phyloP scores from a whole-genome alignment of 2,329 filamentous ascomycete species.

The Ascochyta viciae-villosae region DNA sequence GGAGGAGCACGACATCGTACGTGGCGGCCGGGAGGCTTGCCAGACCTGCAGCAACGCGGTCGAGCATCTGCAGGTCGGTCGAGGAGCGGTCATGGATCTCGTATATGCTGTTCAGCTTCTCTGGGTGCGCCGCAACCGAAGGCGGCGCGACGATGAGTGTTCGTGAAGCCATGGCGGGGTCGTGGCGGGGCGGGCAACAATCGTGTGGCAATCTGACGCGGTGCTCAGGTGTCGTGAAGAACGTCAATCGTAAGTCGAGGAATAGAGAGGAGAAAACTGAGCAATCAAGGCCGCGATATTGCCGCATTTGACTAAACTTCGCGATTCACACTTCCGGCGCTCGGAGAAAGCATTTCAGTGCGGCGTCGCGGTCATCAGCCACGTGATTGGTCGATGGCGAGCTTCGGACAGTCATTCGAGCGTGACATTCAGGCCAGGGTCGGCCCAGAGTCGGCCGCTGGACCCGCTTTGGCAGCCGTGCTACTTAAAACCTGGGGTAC shows the following conservation, averaged over 20 bases:
- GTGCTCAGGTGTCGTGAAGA: neutral
- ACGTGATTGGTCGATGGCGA: constrained; percentile 11
- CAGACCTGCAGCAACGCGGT: constrained; percentile 83
- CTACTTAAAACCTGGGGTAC: constrained; percentile 20
- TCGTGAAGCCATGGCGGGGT: constrained; percentile 54
- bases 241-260: constrained; percentile 2
- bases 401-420: constrained; percentile 12
- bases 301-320: constrained; percentile 16
- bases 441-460: constrained; percentile 7
- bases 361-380: constrained; percentile 11
- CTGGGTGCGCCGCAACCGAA: constrained; percentile 84
- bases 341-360: constrained; percentile 20
- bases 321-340: constrained; percentile 15
- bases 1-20: constrained; percentile 86
- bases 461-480: constrained; percentile 16
- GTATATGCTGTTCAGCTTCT: constrained; percentile 75
- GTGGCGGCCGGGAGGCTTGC: constrained; percentile 76
- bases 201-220: neutral
- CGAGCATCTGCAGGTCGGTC: constrained; percentile 97
- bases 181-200: constrained; percentile 12
- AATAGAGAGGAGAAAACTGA: constrained; percentile 6
- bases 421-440: constrained; percentile 12
- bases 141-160: constrained; percentile 90
- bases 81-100: constrained; percentile 74
- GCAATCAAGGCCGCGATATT: constrained; percentile 19